A percentile compares a stretch with the other conserved stretches of the same genome.
phyloP scores from a whole-genome alignment of 371 early-diverging fungal genomes.

The Haplosporangium sp. region DNA sequence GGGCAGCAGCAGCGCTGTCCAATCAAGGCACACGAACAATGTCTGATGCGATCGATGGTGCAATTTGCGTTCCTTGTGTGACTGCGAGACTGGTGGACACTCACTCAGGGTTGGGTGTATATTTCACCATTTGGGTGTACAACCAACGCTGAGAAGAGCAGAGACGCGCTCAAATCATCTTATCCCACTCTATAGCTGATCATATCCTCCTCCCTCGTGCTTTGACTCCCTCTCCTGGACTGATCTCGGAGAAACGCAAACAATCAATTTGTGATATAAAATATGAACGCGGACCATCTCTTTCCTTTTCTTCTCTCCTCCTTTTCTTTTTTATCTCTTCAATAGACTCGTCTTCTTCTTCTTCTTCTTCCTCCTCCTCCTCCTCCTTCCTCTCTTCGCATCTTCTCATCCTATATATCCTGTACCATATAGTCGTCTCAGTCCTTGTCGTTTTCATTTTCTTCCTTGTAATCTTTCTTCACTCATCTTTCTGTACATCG shows the following conservation, averaged over 20 bases:
- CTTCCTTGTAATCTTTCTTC: conserved; percentile 8
- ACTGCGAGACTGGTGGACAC: conserved; percentile 7
- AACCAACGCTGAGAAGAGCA: too few species aligned
- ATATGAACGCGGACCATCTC: conserved; percentile 19
- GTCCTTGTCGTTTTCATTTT: conserved; percentile 3
- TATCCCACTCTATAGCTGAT: too few species aligned
- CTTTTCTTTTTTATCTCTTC: conserved; percentile 5
- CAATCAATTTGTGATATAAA: neutral
- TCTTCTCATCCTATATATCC: conserved; percentile 21
- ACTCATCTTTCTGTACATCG: conserved; percentile 7
- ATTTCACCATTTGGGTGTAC: conserved; percentile 6
- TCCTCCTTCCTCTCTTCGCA: neutral
- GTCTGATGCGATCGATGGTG: conserved; percentile 53
- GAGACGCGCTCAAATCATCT: too few species aligned
- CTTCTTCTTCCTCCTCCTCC: neutral
- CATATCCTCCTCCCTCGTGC: too few species aligned
- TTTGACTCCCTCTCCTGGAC: neutral
- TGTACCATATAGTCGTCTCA: conserved; percentile 21
- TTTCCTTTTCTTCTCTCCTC: neutral
- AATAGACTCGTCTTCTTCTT: conserved; percentile 17
- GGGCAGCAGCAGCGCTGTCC: conserved; percentile 13
- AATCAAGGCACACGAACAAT: conserved; percentile 42
- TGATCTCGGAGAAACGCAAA: conserved; percentile 30
- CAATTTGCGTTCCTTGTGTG: conserved; percentile 36
- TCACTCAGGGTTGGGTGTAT: neutral